Evolutionary conservation across 192 early-diverging fungal species (phyloP).

Genomic region (Lunasporangiospora selenospora): DNA sequence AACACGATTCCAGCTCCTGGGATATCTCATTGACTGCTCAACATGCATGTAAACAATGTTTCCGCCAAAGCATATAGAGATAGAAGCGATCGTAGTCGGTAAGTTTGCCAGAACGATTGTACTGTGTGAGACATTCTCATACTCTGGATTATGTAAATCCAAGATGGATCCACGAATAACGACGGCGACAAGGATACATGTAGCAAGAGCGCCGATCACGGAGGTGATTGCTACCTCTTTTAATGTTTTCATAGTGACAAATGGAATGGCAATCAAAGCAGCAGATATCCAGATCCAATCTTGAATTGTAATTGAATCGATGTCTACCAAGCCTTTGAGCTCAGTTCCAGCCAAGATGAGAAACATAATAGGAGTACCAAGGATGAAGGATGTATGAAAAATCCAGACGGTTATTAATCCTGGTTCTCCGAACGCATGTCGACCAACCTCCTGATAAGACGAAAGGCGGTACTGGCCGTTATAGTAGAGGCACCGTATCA

Average conservation of each 20-base stretch:
- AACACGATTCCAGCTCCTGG: constrained; percentile 66
- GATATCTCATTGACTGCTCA: constrained; percentile 76
- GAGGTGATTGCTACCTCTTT: constrained; percentile 78
- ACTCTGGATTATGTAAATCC: constrained; percentile 7
- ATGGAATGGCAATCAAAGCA: constrained; percentile 63
- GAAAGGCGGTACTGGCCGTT: constrained; percentile 56
- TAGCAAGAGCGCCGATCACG: constrained; percentile 71
- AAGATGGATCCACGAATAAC: constrained; percentile 49
- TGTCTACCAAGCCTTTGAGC: constrained; percentile 55
- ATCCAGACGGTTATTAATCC: constrained; percentile 63
- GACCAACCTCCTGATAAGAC: constrained; percentile 66
- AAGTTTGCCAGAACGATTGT: constrained; percentile 60
- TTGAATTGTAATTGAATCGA: constrained; percentile 53
- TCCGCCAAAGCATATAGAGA: constrained; percentile 78
- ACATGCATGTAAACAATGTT: constrained; percentile 80
- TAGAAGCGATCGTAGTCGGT: constrained; percentile 72
- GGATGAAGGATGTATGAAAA: constrained; percentile 61
- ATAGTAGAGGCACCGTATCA: constrained; percentile 72
- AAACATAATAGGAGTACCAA: constrained; percentile 68
- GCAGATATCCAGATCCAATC: constrained; percentile 63
- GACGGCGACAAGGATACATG: constrained; percentile 69
- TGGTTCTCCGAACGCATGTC: constrained; percentile 66
- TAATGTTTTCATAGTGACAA: constrained; percentile 70
- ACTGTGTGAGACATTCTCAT: constrained; percentile 13
- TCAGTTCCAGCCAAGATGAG: constrained; percentile 76